Evolutionary conservation across 176 grass and related monocot species (phyloP).

Genomic region (Alopecurus myosuroides): DNA sequence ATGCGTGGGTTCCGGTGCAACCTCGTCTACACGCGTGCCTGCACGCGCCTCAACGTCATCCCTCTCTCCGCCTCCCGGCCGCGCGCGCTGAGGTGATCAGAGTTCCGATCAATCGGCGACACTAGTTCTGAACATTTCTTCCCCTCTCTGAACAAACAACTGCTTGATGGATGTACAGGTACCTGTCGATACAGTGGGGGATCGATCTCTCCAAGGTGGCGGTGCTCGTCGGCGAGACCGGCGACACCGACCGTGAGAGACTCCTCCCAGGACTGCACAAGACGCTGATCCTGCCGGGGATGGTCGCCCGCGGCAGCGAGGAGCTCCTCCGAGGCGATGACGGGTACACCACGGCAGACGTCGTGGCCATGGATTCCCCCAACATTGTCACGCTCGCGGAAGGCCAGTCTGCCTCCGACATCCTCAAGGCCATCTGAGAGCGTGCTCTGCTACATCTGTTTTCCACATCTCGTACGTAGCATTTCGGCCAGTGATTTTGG

Average conservation of each 20-base stretch:
- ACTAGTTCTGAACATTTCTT: neutral
- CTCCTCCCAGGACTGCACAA: conserved; percentile 75
- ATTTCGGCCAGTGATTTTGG: neutral
- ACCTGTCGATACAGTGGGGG: conserved; percentile 82
- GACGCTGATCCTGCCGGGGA: conserved; percentile 56
- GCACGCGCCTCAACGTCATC: conserved; percentile 74
- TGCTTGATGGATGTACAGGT: conserved; percentile 19
- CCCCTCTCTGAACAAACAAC: neutral
- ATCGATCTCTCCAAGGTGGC: conserved; percentile 65
- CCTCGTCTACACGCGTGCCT: conserved; percentile 65
- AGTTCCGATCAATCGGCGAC: neutral
- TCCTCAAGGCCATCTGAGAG: conserved; percentile 27
- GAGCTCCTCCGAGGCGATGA: conserved; percentile 61
- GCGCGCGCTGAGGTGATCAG: conserved; percentile 53
- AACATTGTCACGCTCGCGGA: conserved; percentile 48
- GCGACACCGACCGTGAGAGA: conserved; percentile 76
- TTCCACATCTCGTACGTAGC: neutral
- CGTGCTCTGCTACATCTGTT: neutral
- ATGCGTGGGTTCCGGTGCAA: conserved; percentile 95
- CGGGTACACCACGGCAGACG: conserved; percentile 54
- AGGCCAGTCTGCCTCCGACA: conserved; percentile 16
- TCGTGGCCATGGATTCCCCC: conserved; percentile 51
- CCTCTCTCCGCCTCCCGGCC: conserved; percentile 74
- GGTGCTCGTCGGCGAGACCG: conserved; percentile 69
- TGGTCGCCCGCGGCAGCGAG: conserved; percentile 55